Conservation (phyloP, 2,329 filamentous ascomycete genomes). For the Neonectria neomacrospora region DNA sequence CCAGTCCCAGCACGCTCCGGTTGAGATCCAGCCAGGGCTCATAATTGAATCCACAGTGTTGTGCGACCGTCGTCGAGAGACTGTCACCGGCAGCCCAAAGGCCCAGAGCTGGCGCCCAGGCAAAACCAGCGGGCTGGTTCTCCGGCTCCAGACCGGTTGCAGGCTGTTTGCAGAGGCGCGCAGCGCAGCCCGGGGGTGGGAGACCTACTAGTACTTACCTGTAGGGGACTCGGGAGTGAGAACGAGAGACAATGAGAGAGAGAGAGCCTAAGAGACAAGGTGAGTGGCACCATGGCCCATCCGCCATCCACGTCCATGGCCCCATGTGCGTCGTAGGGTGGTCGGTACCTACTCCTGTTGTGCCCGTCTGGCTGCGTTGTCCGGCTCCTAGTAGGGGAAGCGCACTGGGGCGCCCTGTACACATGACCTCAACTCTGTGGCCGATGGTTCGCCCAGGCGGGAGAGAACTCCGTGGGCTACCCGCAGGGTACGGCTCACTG, state of each 20-base stretch:
- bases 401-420: too few relatives aligned
- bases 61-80: constrained; percentile 5
- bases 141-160: constrained; percentile 2
- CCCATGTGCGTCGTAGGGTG: constrained; percentile 3
- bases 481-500: constrained; percentile 13
- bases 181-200: neutral
- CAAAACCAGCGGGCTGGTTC: neutral
- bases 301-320: constrained; percentile 5
- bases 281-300: constrained; percentile 14
- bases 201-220: too few relatives aligned
- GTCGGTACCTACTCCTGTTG: too few relatives aligned
- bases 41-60: constrained; percentile 1
- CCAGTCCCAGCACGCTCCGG: neutral
- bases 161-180: neutral
- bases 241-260: neutral
- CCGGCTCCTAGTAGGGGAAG: neutral
- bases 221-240: neutral
- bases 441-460: neutral
- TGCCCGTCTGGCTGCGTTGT: neutral
- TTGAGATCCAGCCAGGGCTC: neutral
- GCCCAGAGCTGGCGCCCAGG: constrained; percentile 13
- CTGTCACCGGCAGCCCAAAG: constrained; percentile 2
- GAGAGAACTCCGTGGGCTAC: constrained; percentile 4
- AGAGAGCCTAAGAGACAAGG: neutral
- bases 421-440: neutral